A percentile compares a stretch with the other conserved stretches of the same genome.
Evolutionary conservation across 805 yeast genomes (phyloP).

Genomic region (Yamadazyma akitaensis): DNA sequence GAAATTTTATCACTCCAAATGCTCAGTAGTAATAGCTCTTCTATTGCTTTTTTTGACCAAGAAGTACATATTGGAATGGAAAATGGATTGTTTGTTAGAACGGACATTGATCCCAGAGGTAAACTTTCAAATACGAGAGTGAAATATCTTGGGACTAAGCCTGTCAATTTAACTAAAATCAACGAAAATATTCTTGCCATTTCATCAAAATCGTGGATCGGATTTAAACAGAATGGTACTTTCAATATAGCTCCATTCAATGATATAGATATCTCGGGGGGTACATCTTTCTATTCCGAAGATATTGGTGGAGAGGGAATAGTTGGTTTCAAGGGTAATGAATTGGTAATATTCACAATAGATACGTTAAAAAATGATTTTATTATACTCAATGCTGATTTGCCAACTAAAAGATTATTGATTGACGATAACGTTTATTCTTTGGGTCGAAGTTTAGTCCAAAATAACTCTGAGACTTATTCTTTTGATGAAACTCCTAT

Average conservation of each 20-base stretch:
- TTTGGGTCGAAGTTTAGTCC: constrained; percentile 18
- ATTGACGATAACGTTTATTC: constrained; percentile 1
- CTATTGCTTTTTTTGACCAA: constrained; percentile 21
- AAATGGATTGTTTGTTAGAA: constrained; percentile 77
- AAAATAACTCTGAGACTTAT: constrained; percentile 1
- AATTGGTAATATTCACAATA: constrained; percentile 53
- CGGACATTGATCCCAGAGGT: constrained; percentile 61
- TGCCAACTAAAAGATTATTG: background rate
- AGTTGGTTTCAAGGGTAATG: constrained; percentile 55
- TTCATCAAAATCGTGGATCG: constrained; percentile 56
- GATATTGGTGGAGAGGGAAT: constrained; percentile 60
- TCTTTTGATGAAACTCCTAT: constrained; percentile 1
- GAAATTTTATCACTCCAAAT: constrained; percentile 64
- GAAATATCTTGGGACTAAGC: constrained; percentile 69
- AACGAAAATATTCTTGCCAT: constrained; percentile 42
- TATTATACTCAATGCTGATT: constrained; percentile 28
- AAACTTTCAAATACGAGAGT: constrained; percentile 56
- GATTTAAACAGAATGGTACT: constrained; percentile 36
- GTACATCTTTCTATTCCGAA: constrained; percentile 57
- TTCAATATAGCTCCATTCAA: constrained; percentile 42
- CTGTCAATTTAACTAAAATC: constrained; percentile 49
- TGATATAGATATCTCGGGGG: constrained; percentile 41
- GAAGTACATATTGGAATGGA: constrained; percentile 72
- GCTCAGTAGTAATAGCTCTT: constrained; percentile 45
- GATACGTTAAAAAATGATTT: constrained; percentile 35